These are phyloP conservation scores for Actinomucor elegans DNA, from an alignment of 371 early-diverging fungal species.

Conservation along the genomic window DNA sequence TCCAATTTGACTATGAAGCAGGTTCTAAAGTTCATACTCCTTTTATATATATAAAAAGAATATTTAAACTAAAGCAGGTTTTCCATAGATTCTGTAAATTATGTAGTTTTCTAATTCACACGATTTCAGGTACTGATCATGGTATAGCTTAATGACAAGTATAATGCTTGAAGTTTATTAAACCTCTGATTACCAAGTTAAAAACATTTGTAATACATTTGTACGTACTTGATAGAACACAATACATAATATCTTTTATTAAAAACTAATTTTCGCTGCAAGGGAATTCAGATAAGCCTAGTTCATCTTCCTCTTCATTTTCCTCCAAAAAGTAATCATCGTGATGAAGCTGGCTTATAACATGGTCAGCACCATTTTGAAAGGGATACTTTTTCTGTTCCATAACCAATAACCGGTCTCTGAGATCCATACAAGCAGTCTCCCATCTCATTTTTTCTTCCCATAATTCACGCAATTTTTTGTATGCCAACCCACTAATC, in stretches of 20 bases:
- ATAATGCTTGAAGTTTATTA: too few relatives aligned
- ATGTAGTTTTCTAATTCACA: too few relatives aligned
- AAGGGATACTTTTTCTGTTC: constrained; percentile 14
- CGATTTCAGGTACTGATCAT: too few relatives aligned
- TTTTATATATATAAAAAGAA: too few relatives aligned
- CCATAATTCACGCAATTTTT: constrained; percentile 58
- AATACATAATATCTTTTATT: not conserved
- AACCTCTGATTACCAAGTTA: too few relatives aligned
- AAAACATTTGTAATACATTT: too few relatives aligned
- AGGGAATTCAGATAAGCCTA: constrained; percentile 28
- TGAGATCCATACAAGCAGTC: constrained; percentile 40
- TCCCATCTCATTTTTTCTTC: constrained; percentile 53
- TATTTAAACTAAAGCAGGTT: too few relatives aligned
- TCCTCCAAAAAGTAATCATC: constrained; percentile 10
- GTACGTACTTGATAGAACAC: too few relatives aligned
- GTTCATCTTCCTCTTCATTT: constrained; percentile 19
- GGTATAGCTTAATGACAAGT: too few relatives aligned
- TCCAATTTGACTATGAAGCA: too few relatives aligned
- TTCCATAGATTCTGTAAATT: too few relatives aligned
- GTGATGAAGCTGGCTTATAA: not conserved
- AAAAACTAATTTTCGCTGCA: constrained; percentile 2
- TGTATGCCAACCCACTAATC: constrained; percentile 55
- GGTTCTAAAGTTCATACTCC: too few relatives aligned
- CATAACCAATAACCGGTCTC: constrained; percentile 25
- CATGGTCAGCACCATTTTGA: not conserved